phyloP scores from a whole-genome alignment of 2,329 filamentous ascomycete genomes.

The Cordyceps militaris region DNA sequence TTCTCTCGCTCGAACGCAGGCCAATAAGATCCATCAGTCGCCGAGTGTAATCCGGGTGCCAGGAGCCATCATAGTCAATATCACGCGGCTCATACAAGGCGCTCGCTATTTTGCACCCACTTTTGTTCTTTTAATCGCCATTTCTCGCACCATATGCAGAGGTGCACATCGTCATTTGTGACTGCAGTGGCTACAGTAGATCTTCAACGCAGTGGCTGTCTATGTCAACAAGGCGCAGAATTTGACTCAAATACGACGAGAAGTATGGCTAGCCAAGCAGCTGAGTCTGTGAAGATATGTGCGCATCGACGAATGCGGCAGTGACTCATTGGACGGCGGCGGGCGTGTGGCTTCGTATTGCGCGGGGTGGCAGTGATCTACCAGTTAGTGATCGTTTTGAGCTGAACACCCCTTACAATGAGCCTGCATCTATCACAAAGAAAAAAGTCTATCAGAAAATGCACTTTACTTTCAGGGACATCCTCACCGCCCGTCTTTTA shows the following conservation, averaged over 20 bases:
- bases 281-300: not conserved
- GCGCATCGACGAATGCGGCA: not conserved
- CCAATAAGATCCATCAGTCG: conserved; percentile 23
- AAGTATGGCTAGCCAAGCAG: not conserved
- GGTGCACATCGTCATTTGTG: not conserved
- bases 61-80: conserved; percentile 25
- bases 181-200: not conserved
- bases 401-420: not conserved
- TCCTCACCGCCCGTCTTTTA: not conserved
- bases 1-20: conserved; percentile 20
- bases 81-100: not conserved
- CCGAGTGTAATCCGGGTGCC: conserved; percentile 26
- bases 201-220: not conserved
- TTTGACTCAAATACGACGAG: not conserved
- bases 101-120: not conserved
- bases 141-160: not conserved
- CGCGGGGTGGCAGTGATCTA: not conserved
- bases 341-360: not conserved
- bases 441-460: not conserved
- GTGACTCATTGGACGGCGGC: not conserved
- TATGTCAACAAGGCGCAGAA: not conserved
- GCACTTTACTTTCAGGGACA: not conserved
- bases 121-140: not conserved
- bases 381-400: not conserved
- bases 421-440: no score